A percentile compares a stretch with the other conserved stretches of the same genome.
Evolutionary conservation across 1,139 yeast genomes (phyloP).

Genomic region (Nakaseomyces sp.): DNA sequence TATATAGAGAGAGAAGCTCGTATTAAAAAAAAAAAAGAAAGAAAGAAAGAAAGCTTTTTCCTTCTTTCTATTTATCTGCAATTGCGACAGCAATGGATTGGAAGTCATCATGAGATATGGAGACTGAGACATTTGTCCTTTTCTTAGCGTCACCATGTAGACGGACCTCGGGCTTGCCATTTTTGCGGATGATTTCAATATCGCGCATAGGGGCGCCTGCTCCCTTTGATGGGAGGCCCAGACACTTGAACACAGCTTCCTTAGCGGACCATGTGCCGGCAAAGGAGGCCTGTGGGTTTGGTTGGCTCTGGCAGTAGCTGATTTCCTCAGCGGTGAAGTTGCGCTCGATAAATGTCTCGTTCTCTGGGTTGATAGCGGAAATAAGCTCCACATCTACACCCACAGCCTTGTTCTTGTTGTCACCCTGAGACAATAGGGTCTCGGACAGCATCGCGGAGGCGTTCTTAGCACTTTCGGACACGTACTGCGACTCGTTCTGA

Average conservation of each 20-base stretch:
- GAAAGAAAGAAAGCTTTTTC: no score
- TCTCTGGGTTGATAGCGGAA: conserved; percentile 68
- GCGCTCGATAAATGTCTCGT: conserved; percentile 82
- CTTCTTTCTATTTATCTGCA: conserved; percentile 36
- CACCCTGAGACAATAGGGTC: conserved; percentile 39
- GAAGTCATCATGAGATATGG: conserved; percentile 91
- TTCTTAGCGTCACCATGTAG: conserved; percentile 67
- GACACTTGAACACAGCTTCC: conserved; percentile 95
- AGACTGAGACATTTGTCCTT: conserved; percentile 75
- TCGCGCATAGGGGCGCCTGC: conserved; percentile 91
- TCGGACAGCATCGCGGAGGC: conserved; percentile 31
- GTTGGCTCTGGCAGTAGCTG: conserved; percentile 61
- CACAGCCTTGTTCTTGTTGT: conserved; percentile 58
- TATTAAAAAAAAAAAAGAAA: no score
- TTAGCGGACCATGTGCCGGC: conserved; percentile 99
- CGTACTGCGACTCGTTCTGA: conserved; percentile 29
- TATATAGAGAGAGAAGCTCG: no score
- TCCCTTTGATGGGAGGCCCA: conserved; percentile 83
- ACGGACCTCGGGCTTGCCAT: conserved; percentile 78
- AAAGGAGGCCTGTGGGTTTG: conserved; percentile 79
- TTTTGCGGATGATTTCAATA: conserved; percentile 79
- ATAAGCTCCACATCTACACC: conserved; percentile 97
- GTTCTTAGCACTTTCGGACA: conserved; percentile 16
- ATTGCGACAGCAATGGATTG: conserved; percentile 98
- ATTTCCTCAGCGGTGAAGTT: conserved; percentile 81